phyloP scores from a whole-genome alignment of 2,329 filamentous ascomycete species.

The Exophiala sp. region DNA sequence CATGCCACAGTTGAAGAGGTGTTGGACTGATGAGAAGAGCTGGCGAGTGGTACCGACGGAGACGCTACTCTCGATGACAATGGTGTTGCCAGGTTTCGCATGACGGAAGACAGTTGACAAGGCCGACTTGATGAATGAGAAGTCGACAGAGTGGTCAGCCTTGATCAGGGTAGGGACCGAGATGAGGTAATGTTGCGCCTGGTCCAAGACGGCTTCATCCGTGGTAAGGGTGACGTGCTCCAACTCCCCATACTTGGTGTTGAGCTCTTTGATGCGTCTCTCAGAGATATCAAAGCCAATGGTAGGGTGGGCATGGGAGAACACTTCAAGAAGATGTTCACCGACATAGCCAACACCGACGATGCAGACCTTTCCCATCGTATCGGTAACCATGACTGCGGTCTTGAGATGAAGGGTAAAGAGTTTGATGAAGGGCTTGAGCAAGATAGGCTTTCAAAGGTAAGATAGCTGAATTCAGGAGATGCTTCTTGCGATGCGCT shows the following conservation, averaged over 20 bases:
- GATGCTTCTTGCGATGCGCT: too few relatives aligned
- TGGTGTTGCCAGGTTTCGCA: constrained; percentile 15
- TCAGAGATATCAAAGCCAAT: constrained; percentile 22
- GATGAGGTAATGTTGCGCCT: constrained; percentile 21
- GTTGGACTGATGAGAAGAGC: constrained; percentile 7
- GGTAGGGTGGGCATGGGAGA: constrained; percentile 13
- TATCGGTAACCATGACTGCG: constrained; percentile 1
- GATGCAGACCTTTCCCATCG: constrained; percentile 11
- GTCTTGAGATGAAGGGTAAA: background rate
- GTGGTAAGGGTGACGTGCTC: constrained; percentile 10
- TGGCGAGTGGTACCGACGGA: constrained; percentile 21
- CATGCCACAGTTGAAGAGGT: constrained; percentile 22
- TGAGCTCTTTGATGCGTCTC: constrained; percentile 12
- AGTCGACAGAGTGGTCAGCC: constrained; percentile 15
- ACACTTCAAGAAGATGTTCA: constrained; percentile 18
- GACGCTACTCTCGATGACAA: constrained; percentile 24
- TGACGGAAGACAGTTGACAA: constrained; percentile 14
- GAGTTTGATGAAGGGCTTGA: background rate
- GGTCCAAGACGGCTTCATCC: constrained; percentile 6
- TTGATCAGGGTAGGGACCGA: constrained; percentile 21
- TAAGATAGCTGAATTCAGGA: too few relatives aligned
- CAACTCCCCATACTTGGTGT: constrained; percentile 7
- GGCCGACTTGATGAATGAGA: constrained; percentile 14
- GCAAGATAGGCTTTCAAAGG: too few relatives aligned
- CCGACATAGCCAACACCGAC: constrained; percentile 23